These are phyloP conservation scores for Acacia crassicarpa DNA, from an alignment of 306 rosid species.

Conservation along the genomic window DNA sequence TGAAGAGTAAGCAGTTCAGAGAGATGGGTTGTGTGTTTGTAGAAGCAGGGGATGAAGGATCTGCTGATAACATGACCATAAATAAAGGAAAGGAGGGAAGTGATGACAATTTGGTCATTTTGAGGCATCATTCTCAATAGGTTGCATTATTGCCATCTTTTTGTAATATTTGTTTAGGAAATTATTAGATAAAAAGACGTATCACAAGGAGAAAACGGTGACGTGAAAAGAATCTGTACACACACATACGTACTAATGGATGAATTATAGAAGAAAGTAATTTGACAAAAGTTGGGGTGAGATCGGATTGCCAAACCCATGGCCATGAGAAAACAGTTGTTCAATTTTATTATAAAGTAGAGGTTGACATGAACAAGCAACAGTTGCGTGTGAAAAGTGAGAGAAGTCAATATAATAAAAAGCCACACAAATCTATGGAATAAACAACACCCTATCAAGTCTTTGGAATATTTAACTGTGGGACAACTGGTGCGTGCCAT, in stretches of 20 bases:
- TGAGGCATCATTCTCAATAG: neutral
- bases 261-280: neutral
- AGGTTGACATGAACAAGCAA: neutral
- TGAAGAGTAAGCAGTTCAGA: neutral
- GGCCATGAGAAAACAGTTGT: neutral
- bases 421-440: neutral
- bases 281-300: neutral
- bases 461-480: neutral
- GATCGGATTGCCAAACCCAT: neutral
- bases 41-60: neutral
- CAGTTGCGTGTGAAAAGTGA: neutral
- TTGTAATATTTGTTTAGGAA: neutral
- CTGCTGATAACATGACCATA: neutral
- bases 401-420: neutral
- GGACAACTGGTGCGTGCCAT: neutral
- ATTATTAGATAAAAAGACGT: neutral
- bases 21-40: neutral
- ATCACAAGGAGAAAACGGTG: neutral
- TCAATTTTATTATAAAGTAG: neutral
- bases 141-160: neutral
- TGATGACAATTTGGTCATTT: neutral
- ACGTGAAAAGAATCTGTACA: neutral
- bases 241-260: no score
- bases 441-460: neutral
- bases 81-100: neutral